Evolutionary conservation across 495 filamentous ascomycete genomes (phyloP), one percentile per base, ranked within the genome.

Genomic region (Xylaria bambusicola): DNA sequence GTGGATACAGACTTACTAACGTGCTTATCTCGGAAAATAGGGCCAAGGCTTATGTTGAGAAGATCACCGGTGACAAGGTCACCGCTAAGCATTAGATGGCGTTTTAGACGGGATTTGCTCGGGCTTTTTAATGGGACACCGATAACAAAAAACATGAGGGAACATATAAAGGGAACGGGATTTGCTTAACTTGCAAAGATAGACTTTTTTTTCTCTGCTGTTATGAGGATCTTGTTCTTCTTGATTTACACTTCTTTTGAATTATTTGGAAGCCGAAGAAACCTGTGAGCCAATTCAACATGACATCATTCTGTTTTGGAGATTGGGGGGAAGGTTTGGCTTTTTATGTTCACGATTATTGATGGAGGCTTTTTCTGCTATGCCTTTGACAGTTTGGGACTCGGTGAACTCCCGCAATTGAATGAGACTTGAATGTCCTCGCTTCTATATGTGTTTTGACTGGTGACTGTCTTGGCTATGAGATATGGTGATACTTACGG

Each of bases 41-140:
- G 83, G 94, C 94, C 60, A 98, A 98, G 77, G 89, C 91, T 64
- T 90, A 92, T 77, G 93, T 98, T 64, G 94, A 97, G 81, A 96
- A 95, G 80, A 77, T 97, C 74, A 98, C 94, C 33, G 94, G 94
- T 65, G 93, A 97, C 6, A 76, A 80, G 66, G 93, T 97, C 73
- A 97, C 93, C 63, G 94, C 93, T 56, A 98, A 98, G 88, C 93
- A 97, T 86, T 97, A 91, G 79, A 68, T 67, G 70, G 65, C 68
- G 74, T 70, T 70, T n/a, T 50, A 56, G 42, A 62, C 23, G 63
- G n/a, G 62, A 58, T 66, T 42, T 44, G 41, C 57, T 46, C 49
- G 48, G 38, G 57, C 57, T 52, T 53, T 51, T 52, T 53, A 41
- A 27, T 10, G 23, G 18, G 52, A 44, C 35, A 41, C 50, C 33